Conservation (phyloP, 192 early-diverging fungal genomes). For the Piromyces sp. region DNA sequence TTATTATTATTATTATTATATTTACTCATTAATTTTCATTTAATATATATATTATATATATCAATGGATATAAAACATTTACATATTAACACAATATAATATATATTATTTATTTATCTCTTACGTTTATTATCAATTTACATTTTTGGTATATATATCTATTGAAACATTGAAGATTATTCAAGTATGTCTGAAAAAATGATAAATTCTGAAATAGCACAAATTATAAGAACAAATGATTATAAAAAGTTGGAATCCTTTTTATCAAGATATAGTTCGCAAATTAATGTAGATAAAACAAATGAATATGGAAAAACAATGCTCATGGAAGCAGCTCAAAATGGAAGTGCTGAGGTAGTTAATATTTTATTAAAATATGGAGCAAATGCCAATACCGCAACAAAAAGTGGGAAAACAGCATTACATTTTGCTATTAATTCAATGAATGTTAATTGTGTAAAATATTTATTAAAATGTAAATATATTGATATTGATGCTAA, state of each 20-base stretch:
- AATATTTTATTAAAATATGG: neutral
- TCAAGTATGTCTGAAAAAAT: neutral
- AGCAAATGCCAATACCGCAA: neutral
- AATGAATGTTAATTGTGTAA: neutral
- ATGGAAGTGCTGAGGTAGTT: neutral
- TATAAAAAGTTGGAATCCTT: neutral
- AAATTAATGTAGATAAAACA: neutral
- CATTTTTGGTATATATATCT: no score
- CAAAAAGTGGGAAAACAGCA: neutral
- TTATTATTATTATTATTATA: no score
- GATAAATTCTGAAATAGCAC: neutral
- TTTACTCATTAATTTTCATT: no score
- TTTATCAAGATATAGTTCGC: neutral
- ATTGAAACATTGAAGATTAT: no score
- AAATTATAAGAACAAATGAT: neutral
- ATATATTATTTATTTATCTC: no score
- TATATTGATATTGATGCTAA: neutral
- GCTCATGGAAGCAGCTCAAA: neutral
- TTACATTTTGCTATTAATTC: neutral
- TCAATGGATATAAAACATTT: no score
- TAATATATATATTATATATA: no score
- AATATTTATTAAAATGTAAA: neutral
- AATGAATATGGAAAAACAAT: neutral
- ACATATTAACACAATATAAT: no score
- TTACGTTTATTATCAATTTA: no score